These are phyloP conservation scores for Suhomyces taliae DNA, from an alignment of 1,139 yeast genomes.

Conservation along the genomic window DNA sequence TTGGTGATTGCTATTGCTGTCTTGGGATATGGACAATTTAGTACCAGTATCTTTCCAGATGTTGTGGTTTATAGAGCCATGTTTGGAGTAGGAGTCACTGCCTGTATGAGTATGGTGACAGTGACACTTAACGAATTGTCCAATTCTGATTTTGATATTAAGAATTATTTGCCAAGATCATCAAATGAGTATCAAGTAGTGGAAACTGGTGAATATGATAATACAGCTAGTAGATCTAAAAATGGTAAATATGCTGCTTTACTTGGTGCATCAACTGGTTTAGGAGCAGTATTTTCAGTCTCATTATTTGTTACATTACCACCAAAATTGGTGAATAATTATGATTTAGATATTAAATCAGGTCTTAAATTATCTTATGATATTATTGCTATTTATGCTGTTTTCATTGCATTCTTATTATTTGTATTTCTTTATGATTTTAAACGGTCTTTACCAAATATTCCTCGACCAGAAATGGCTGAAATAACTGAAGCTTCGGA, in stretches of 20 bases:
- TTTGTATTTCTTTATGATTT: constrained; percentile 48
- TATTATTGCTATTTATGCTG: constrained; percentile 46
- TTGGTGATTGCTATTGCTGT: constrained; percentile 47
- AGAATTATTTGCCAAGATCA: constrained; percentile 6
- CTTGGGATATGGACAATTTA: constrained; percentile 45
- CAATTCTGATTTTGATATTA: constrained; percentile 41
- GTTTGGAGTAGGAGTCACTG: constrained; percentile 60
- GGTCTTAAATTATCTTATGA: constrained; percentile 51
- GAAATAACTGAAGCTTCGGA: constrained; percentile 12
- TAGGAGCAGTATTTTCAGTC: constrained; percentile 67
- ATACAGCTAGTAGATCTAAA: constrained; percentile 13
- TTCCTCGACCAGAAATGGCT: constrained; percentile 18
- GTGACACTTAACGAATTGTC: constrained; percentile 56
- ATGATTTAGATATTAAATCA: constrained; percentile 31
- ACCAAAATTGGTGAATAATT: constrained; percentile 31
- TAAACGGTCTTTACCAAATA: constrained; percentile 11
- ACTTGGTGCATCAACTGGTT: constrained; percentile 62
- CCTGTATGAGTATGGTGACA: constrained; percentile 52
- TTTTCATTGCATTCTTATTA: constrained; percentile 38
- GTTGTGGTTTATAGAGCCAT: constrained; percentile 51
- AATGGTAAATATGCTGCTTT: constrained; percentile 61
- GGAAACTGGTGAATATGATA: constrained; percentile 4
- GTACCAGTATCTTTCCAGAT: constrained; percentile 39
- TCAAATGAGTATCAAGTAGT: constrained; percentile 2
- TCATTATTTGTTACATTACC: constrained; percentile 51